Evolutionary conservation across 1,139 yeast genomes (phyloP).

Genomic region (Geotrichum klebahnii): DNA sequence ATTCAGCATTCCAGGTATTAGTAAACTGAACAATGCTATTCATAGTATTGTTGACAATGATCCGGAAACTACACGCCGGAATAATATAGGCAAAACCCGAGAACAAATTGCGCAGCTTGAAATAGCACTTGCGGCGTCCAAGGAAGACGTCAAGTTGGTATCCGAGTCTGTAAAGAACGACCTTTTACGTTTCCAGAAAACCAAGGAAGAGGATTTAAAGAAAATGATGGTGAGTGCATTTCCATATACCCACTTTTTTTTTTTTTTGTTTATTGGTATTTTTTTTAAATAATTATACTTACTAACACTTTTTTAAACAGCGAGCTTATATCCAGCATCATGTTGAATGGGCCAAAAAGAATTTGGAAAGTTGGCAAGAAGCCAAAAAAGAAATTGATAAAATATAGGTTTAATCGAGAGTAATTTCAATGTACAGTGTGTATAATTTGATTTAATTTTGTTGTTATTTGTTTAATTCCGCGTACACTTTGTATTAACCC

Average conservation of each 20-base stretch:
- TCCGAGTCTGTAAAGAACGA: conserved; percentile 50
- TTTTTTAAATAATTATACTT: not conserved
- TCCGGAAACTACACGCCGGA: conserved; percentile 62
- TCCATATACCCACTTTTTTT: too few relatives aligned
- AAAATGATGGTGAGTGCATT: conserved; percentile 42
- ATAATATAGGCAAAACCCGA: conserved; percentile 50
- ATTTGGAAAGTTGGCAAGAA: conserved; percentile 70
- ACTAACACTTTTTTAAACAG: not conserved
- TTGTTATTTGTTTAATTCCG: too few relatives aligned
- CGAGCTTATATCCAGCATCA: conserved; percentile 55
- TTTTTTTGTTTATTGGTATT: too few relatives aligned
- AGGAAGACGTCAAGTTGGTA: conserved; percentile 53
- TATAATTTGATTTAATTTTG: too few relatives aligned
- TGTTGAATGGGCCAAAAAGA: conserved; percentile 66
- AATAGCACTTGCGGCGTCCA: conserved; percentile 56
- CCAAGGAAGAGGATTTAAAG: conserved; percentile 45
- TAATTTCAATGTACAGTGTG: too few relatives aligned
- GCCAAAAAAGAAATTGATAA: conserved; percentile 46
- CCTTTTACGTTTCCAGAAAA: conserved; percentile 47
- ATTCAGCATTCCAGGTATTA: conserved; percentile 47
- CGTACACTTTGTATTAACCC: too few relatives aligned
- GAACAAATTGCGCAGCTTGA: conserved; percentile 53
- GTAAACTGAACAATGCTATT: conserved; percentile 58
- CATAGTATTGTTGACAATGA: conserved; percentile 68
- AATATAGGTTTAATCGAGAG: conserved; percentile 34